Evolutionary conservation across 2,329 filamentous ascomycete genomes (phyloP).

Genomic region (Penicillium sp.): DNA sequence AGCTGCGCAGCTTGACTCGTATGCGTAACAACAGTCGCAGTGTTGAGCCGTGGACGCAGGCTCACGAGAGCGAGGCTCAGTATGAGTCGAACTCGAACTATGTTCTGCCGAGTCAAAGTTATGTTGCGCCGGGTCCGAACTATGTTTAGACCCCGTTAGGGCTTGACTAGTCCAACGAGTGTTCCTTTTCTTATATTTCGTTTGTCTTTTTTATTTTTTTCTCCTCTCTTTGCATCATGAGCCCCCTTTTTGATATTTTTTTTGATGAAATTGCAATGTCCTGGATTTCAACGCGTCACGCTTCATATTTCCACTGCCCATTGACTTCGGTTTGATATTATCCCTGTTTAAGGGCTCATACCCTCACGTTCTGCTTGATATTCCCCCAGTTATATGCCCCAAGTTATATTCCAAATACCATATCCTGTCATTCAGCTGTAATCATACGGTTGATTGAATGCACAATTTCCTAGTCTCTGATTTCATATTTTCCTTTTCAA

Average conservation of each 20-base stretch:
- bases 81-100: conserved; percentile 25
- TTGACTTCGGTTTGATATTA: not conserved
- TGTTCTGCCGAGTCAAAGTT: conserved; percentile 14
- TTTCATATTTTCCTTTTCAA: not conserved
- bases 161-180: not conserved
- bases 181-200: not conserved
- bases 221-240: not conserved
- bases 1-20: conserved; percentile 54
- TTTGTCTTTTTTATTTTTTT: not conserved
- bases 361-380: conserved; percentile 6
- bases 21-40: conserved; percentile 59
- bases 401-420: conserved; percentile 2
- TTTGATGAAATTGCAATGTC: conserved; percentile 9
- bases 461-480: not conserved
- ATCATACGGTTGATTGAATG: not conserved
- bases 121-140: conserved; percentile 7
- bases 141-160: not conserved
- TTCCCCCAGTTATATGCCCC: not conserved
- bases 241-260: not conserved
- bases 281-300: conserved; percentile 2
- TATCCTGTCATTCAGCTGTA: not conserved
- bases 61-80: conserved; percentile 20
- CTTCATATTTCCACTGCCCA: conserved; percentile 1
- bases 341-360: conserved; percentile 11
- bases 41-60: conserved; percentile 24